These are phyloP conservation scores for Boletus insuetus DNA, from an alignment of 768 basidiomycete genomes.

Conservation along the genomic window DNA sequence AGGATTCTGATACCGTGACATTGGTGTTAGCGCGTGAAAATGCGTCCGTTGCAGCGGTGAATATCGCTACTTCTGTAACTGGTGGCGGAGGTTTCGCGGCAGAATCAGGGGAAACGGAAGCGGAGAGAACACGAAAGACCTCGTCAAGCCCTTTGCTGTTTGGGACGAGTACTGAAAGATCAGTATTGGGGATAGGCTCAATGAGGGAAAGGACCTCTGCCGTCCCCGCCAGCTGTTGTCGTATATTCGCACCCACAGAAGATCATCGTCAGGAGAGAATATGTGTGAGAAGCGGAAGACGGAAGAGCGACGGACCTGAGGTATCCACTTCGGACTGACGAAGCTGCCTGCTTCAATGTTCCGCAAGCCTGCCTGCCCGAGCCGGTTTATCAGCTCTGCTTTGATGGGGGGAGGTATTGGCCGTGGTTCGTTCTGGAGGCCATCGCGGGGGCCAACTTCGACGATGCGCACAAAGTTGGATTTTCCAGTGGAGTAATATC, in stretches of 20 bases:
- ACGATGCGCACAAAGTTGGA: conserved; percentile 51
- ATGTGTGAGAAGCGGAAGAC: not conserved
- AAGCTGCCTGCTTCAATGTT: conserved; percentile 86
- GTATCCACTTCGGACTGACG: conserved; percentile 92
- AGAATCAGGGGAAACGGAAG: conserved; percentile 22
- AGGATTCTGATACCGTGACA: conserved; percentile 64
- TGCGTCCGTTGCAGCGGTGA: conserved; percentile 84
- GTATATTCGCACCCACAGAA: not conserved
- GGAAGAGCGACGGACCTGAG: conserved; percentile 51
- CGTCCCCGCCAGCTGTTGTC: conserved; percentile 80
- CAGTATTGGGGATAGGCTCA: conserved; percentile 49
- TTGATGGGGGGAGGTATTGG: conserved; percentile 72
- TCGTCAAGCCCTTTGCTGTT: conserved; percentile 75
- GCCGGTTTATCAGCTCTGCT: conserved; percentile 73
- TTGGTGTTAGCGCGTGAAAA: conserved; percentile 89
- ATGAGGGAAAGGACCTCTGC: conserved; percentile 65
- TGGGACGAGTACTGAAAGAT: conserved; percentile 79
- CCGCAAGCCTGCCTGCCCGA: conserved; percentile 63
- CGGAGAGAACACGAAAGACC: conserved; percentile 54
- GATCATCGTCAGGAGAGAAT: not conserved
- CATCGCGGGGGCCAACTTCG: conserved; percentile 90
- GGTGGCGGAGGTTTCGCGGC: conserved; percentile 42
- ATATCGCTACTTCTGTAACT: conserved; percentile 84
- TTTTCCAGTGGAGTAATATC: conserved; percentile 5
- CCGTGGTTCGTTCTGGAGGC: conserved; percentile 84